Percentiles rank a stretch among this genome's conserved stretches.
These are phyloP conservation scores for Paracoccidioides lutzii DNA, from an alignment of 2,329 filamentous ascomycete species.

Conservation along the genomic window DNA sequence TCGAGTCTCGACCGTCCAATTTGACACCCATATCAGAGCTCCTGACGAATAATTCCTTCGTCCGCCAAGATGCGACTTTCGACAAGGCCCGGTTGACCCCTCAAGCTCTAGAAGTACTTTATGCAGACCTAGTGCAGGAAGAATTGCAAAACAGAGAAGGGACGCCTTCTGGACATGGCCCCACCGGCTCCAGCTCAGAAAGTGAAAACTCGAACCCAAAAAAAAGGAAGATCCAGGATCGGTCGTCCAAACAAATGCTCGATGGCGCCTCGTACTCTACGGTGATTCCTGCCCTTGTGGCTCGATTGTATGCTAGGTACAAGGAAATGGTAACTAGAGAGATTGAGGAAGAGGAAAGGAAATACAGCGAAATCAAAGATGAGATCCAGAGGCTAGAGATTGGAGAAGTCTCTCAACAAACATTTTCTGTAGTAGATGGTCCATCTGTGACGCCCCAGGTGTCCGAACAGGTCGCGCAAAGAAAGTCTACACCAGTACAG, in stretches of 20 bases:
- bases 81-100: constrained; percentile 62
- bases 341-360: constrained; percentile 62
- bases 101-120: constrained; percentile 66
- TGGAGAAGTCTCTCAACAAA: constrained; percentile 39
- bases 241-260: constrained; percentile 44
- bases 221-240: constrained; percentile 62
- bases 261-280: constrained; percentile 55
- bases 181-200: constrained; percentile 21
- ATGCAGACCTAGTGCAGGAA: constrained; percentile 61
- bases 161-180: constrained; percentile 19
- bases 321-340: constrained; percentile 54
- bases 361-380: constrained; percentile 48
- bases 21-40: constrained; percentile 62
- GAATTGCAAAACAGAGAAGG: constrained; percentile 44
- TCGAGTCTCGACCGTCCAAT: constrained; percentile 51
- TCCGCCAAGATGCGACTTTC: constrained; percentile 58
- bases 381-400: constrained; percentile 59
- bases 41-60: constrained; percentile 58
- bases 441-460: not conserved
- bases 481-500: not conserved
- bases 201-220: constrained; percentile 38
- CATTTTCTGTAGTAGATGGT: constrained; percentile 1
- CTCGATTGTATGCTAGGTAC: constrained; percentile 64
- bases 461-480: not conserved
- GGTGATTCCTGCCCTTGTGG: constrained; percentile 56